These are phyloP conservation scores for Colletotrichum tropicicola DNA, from an alignment of 2,329 filamentous ascomycete species.

Conservation along the genomic window DNA sequence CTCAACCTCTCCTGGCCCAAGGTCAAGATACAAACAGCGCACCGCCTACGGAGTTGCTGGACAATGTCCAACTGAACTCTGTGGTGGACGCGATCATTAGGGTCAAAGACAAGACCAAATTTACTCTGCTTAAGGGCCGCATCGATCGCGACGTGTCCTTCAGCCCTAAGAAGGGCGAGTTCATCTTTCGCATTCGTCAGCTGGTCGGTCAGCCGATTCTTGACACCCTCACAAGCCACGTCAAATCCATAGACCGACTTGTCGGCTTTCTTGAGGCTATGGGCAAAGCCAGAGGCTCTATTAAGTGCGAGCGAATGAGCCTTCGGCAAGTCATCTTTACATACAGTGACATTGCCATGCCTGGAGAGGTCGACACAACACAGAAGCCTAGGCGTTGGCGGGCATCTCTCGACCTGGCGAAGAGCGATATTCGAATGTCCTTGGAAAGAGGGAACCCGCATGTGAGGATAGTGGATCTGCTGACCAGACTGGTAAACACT, in stretches of 20 bases:
- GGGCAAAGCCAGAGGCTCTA: slow-evolving; percentile 60
- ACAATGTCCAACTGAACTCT: slow-evolving; percentile 13
- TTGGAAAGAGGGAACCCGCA: slow-evolving; percentile 75
- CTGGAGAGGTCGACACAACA: slow-evolving; percentile 21
- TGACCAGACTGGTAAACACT: slow-evolving; percentile 67
- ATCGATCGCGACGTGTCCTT: slow-evolving; percentile 72
- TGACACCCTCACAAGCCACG: slow-evolving; percentile 63
- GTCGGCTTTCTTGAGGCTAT: slow-evolving; percentile 76
- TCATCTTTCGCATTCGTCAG: slow-evolving; percentile 68
- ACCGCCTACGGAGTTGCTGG: not conserved
- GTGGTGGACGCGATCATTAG: slow-evolving; percentile 59
- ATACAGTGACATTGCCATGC: slow-evolving; percentile 59
- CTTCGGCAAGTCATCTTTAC: slow-evolving; percentile 73
- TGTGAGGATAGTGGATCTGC: slow-evolving; percentile 66
- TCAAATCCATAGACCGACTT: slow-evolving; percentile 75
- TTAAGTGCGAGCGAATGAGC: slow-evolving; percentile 67
- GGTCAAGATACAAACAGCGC: not conserved
- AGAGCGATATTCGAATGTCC: slow-evolving; percentile 62
- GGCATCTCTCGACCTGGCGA: slow-evolving; percentile 66
- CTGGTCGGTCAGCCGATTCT: slow-evolving; percentile 68
- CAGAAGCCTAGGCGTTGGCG: slow-evolving; percentile 49
- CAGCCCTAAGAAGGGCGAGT: slow-evolving; percentile 65
- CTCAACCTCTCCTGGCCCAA: slow-evolving; percentile 23
- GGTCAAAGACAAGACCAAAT: slow-evolving; percentile 62
- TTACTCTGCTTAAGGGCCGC: slow-evolving; percentile 61